Evolutionary conservation across 1,284 basidiomycete species (phyloP).

Genomic region (Naganishia liquefaciens): DNA sequence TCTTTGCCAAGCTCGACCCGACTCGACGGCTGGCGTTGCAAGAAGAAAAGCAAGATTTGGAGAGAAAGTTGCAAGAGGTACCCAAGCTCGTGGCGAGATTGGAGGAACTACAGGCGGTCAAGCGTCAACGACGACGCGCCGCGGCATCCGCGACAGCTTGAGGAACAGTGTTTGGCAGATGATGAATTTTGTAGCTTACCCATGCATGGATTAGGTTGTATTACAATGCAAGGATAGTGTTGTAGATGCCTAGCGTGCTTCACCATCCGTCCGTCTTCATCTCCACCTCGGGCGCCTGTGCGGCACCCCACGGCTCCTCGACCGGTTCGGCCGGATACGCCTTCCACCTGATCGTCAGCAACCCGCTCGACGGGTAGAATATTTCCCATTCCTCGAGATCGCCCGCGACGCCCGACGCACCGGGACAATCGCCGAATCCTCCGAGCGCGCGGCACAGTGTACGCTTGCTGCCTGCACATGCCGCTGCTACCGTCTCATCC

Average conservation of each 20-base stretch:
- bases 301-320: conserved; percentile 13
- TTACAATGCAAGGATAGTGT: conserved; percentile 11
- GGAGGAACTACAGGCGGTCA: conserved; percentile 64
- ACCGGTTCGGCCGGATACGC: conserved; percentile 27
- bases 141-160: neutral
- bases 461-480: conserved; percentile 64
- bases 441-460: conserved; percentile 47
- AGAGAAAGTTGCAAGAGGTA: conserved; percentile 77
- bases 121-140: conserved; percentile 42
- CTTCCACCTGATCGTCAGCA: conserved; percentile 41
- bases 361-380: conserved; percentile 33
- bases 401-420: conserved; percentile 27
- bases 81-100: conserved; percentile 78
- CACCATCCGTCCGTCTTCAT: conserved; percentile 23
- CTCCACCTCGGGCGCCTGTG: conserved; percentile 16
- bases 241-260: conserved; percentile 12
- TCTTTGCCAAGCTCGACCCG: conserved; percentile 83
- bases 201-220: conserved; percentile 25
- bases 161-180: neutral
- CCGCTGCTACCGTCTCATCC: conserved; percentile 59
- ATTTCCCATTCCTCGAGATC: conserved; percentile 40
- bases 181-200: neutral
- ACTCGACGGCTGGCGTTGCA: conserved; percentile 87
- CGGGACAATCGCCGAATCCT: conserved; percentile 50
- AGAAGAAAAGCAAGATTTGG: conserved; percentile 86